Evolutionary conservation across 2,329 filamentous ascomycete species (phyloP).

Genomic region (Xylariomycetidae sp.): DNA sequence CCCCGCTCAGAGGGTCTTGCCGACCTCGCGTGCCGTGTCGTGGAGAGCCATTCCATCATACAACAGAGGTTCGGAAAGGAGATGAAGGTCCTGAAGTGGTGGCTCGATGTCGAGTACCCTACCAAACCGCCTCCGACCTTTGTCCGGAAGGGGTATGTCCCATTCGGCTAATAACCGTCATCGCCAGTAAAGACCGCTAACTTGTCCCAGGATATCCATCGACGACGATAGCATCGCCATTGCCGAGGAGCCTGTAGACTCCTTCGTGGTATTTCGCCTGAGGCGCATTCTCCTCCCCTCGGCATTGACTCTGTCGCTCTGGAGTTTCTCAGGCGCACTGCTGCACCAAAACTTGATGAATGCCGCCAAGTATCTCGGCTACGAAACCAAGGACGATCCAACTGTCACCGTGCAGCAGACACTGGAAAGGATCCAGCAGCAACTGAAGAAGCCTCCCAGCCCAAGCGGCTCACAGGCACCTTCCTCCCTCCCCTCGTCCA

Average conservation of each 20-base stretch:
- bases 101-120: constrained; percentile 61
- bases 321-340: constrained; percentile 47
- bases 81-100: constrained; percentile 45
- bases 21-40: too few species aligned
- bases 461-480: too few species aligned
- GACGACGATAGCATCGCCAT: constrained; percentile 43
- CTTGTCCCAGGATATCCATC: constrained; percentile 43
- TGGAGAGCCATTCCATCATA: too few species aligned
- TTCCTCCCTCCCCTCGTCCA: too few species aligned
- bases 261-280: constrained; percentile 38
- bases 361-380: constrained; percentile 42
- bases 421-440: too few species aligned
- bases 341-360: constrained; percentile 39
- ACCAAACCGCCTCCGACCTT: constrained; percentile 54
- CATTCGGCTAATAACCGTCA: too few species aligned
- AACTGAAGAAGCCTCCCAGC: too few species aligned
- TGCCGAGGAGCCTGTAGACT: constrained; percentile 44
- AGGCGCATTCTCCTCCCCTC: constrained; percentile 50
- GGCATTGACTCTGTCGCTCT: constrained; percentile 45
- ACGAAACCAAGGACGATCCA: constrained; percentile 22
- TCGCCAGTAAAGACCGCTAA: too few species aligned
- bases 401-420: too few species aligned
- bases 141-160: constrained; percentile 55
- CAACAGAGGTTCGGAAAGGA: too few species aligned
- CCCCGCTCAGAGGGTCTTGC: too few species aligned